Evolutionary conservation across 805 yeast species (phyloP).

Genomic region (Nakazawaea molendinolei): DNA sequence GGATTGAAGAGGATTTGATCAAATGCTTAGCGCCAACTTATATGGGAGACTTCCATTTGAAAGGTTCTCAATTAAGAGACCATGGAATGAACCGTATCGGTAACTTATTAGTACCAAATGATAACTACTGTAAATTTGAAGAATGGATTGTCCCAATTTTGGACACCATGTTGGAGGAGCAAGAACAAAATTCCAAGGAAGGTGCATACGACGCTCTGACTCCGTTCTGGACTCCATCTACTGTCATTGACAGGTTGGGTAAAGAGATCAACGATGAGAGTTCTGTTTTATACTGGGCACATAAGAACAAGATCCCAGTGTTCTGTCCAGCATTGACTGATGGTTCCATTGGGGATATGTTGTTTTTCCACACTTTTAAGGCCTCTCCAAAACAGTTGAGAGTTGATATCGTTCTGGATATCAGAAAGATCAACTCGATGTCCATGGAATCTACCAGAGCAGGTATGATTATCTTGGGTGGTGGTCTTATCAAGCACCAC

Average conservation of each 20-base stretch:
- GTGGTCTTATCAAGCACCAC: slow-evolving; percentile 95
- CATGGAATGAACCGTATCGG: slow-evolving; percentile 98
- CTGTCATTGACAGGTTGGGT: slow-evolving; percentile 86
- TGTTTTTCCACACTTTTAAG: slow-evolving; percentile 96
- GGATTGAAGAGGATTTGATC: slow-evolving; percentile 95
- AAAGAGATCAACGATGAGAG: slow-evolving; percentile 91
- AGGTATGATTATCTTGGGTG: slow-evolving; percentile 95
- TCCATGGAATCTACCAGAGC: slow-evolving; percentile 93
- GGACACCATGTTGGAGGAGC: slow-evolving; percentile 84
- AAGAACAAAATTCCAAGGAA: slow-evolving; percentile 51
- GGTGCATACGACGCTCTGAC: slow-evolving; percentile 63
- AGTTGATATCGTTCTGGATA: slow-evolving; percentile 90
- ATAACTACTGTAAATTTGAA: slow-evolving; percentile 94
- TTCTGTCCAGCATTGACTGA: slow-evolving; percentile 98
- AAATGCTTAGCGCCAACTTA: slow-evolving; percentile 95
- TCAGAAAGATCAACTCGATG: slow-evolving; percentile 83
- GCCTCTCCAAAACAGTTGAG: slow-evolving; percentile 85
- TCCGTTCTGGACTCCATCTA: slow-evolving; percentile 92
- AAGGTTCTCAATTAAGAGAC: slow-evolving; percentile 79
- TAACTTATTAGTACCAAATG: slow-evolving; percentile 93
- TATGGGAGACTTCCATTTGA: slow-evolving; percentile 82
- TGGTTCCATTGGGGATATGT: slow-evolving; percentile 98
- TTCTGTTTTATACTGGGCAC: slow-evolving; percentile 96
- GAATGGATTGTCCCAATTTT: slow-evolving; percentile 98
- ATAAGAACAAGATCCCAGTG: slow-evolving; percentile 91